Percentiles rank a stretch among this genome's conserved stretches.
phyloP scores from a whole-genome alignment of 2,329 filamentous ascomycete species.

The Pseudogymnoascus sp. region DNA sequence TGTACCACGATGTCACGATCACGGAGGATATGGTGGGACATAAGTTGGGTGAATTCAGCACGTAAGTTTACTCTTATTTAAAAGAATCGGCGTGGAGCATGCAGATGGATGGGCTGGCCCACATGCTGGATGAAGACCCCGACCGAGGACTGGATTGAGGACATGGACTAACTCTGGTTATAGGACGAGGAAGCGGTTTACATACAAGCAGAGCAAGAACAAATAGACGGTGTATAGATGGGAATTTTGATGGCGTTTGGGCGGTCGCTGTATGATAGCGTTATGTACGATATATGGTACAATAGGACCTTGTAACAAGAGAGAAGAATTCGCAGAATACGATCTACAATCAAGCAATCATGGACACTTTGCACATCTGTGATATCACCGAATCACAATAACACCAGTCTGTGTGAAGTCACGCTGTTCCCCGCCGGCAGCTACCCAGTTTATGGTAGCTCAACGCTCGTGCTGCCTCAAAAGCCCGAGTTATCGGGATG shows the following conservation, averaged over 20 bases:
- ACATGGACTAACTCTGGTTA: constrained; percentile 12
- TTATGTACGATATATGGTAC: constrained; percentile 9
- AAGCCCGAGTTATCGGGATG: background rate
- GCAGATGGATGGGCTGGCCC: background rate
- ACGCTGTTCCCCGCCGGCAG: too few relatives aligned
- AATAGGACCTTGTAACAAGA: constrained; percentile 5
- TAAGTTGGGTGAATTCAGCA: constrained; percentile 66
- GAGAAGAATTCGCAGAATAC: background rate
- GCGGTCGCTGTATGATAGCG: constrained; percentile 10
- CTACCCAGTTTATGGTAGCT: background rate
- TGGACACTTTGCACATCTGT: background rate
- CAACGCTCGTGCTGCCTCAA: background rate
- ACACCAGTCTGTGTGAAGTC: background rate
- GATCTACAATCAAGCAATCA: background rate
- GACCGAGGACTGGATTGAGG: background rate
- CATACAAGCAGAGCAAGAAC: constrained; percentile 66
- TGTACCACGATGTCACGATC: constrained; percentile 59
- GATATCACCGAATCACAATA: background rate
- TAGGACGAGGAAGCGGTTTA: constrained; percentile 62
- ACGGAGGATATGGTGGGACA: constrained; percentile 74
- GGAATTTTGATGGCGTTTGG: constrained; percentile 9
- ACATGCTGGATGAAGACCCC: background rate
- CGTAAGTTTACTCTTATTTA: constrained; percentile 42
- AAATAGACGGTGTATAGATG: constrained; percentile 29
- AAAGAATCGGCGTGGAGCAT: background rate